Evolutionary conservation across 2,329 filamentous ascomycete species (phyloP).

Genomic region (Talaromyces sp.): DNA sequence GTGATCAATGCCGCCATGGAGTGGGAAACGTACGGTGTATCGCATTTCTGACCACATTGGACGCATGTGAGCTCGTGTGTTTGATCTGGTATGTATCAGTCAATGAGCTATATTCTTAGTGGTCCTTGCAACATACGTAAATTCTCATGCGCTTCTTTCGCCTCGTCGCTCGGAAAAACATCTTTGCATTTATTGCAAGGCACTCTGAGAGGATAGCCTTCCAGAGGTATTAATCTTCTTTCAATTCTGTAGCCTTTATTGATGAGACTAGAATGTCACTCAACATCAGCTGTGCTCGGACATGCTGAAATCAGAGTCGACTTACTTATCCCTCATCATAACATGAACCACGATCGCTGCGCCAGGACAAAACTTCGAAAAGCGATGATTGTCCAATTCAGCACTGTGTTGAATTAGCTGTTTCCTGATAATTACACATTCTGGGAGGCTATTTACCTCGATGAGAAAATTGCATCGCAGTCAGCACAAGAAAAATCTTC

Average conservation of each 20-base stretch:
- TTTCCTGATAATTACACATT: neutral
- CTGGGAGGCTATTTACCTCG: conserved; percentile 21
- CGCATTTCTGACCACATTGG: conserved; percentile 17
- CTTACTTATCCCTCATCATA: conserved; percentile 32
- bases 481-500: conserved; percentile 27
- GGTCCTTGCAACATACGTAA: neutral
- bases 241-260: conserved; percentile 33
- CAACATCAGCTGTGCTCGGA: neutral
- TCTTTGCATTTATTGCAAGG: conserved; percentile 28
- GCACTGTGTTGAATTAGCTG: conserved; percentile 18
- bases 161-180: conserved; percentile 24
- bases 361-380: conserved; percentile 30
- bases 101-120: conserved; percentile 11
- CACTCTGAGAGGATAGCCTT: conserved; percentile 27
- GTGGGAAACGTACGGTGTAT: conserved; percentile 14
- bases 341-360: conserved; percentile 30
- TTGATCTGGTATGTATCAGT: conserved; percentile 17
- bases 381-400: conserved; percentile 29
- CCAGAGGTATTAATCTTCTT: conserved; percentile 26
- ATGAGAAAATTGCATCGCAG: conserved; percentile 32
- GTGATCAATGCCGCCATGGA: neutral
- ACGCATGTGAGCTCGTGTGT: conserved; percentile 14
- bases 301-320: too few relatives aligned
- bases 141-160: conserved; percentile 21
- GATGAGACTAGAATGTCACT: conserved; percentile 24